Conservation (phyloP, 164 flowering plant species). For the Magnolia kwangsiensis region DNA sequence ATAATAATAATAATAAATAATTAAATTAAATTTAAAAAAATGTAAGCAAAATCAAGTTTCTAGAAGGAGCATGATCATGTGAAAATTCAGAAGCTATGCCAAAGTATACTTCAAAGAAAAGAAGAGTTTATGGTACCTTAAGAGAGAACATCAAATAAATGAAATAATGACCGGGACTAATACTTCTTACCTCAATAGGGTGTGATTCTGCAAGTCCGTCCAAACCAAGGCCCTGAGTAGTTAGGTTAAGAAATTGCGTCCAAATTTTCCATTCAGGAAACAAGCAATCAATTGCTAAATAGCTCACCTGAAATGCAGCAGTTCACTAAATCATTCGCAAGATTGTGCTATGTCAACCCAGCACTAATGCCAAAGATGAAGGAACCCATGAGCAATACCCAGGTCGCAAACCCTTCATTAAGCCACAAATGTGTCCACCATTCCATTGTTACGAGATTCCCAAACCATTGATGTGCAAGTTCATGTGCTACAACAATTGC, state of each 20-base stretch:
- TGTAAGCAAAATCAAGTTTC: neutral
- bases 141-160: neutral
- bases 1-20: no score
- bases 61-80: neutral
- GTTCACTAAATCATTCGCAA: neutral
- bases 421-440: conserved; percentile 99
- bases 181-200: conserved; percentile 76
- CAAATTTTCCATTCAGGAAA: conserved; percentile 98
- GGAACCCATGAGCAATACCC: conserved; percentile 49
- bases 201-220: conserved; percentile 95
- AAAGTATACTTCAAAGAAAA: neutral
- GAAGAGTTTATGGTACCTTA: neutral
- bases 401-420: conserved; percentile 98
- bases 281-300: conserved; percentile 79
- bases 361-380: neutral
- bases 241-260: conserved; percentile 93
- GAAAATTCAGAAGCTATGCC: neutral
- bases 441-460: conserved; percentile 99
- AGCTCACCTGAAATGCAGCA: conserved; percentile 62
- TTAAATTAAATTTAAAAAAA: no score
- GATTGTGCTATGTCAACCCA: neutral
- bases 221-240: conserved; percentile 74
- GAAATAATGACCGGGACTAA: neutral
- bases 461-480: conserved; percentile 99
- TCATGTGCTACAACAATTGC: conserved; percentile 95